phyloP scores from a whole-genome alignment of 768 basidiomycete species.

The Nidularia pulvinata region DNA sequence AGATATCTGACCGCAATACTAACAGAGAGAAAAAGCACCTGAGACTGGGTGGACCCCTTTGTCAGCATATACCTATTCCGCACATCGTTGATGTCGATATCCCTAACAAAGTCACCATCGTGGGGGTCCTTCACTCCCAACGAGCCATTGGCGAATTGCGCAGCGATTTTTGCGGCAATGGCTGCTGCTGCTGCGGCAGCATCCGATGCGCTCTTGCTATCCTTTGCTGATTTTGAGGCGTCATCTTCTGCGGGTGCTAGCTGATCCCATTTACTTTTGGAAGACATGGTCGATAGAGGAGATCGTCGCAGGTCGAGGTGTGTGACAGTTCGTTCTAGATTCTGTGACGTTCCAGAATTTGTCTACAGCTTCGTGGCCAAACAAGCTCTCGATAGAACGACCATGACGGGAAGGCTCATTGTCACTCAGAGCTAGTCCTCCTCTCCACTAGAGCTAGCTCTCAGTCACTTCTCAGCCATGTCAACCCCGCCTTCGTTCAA shows the following conservation, averaged over 20 bases:
- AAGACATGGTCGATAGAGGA: constrained; percentile 6
- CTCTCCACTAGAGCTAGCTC: not conserved
- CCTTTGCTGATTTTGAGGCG: constrained; percentile 16
- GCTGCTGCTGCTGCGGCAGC: constrained; percentile 65
- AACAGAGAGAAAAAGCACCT: constrained; percentile 48
- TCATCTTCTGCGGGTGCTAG: constrained; percentile 35
- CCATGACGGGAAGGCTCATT: not conserved
- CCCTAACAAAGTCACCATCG: constrained; percentile 82
- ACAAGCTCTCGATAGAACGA: not conserved
- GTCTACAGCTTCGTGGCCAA: not conserved
- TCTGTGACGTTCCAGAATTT: not conserved
- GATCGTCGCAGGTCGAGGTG: constrained; percentile 17
- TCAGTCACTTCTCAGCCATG: not conserved
- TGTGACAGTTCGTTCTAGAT: not conserved
- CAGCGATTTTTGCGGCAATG: constrained; percentile 90
- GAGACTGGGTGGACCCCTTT: constrained; percentile 88
- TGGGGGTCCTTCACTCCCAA: constrained; percentile 56
- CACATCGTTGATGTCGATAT: constrained; percentile 97
- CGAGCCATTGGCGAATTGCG: constrained; percentile 63
- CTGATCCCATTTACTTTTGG: constrained; percentile 50
- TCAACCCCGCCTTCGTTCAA: constrained; percentile 13
- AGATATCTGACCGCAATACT: not conserved
- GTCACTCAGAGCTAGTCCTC: not conserved
- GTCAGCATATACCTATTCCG: constrained; percentile 95
- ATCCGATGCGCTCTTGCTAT: constrained; percentile 49